phyloP scores from a whole-genome alignment of 192 early-diverging fungal species.

The Linnemannia elongata region DNA sequence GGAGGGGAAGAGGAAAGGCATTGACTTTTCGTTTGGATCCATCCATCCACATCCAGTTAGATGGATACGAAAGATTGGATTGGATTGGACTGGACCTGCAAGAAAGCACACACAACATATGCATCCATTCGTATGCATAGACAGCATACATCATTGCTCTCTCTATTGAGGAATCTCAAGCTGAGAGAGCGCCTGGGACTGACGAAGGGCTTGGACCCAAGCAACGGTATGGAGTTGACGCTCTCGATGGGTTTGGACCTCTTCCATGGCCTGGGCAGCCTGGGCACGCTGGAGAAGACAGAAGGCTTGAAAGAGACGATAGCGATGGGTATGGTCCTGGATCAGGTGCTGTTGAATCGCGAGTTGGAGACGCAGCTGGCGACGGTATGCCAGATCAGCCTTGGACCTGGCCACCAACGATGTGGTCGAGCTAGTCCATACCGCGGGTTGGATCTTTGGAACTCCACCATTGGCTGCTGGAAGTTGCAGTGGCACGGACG shows the following conservation, averaged over 20 bases:
- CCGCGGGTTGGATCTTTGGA: conserved; percentile 9
- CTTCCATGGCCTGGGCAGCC: conserved; percentile 45
- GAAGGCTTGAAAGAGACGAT: conserved; percentile 47
- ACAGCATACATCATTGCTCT: not conserved
- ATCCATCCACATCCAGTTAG: too few relatives aligned
- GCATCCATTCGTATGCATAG: not conserved
- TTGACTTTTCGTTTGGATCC: not conserved
- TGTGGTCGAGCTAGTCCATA: conserved; percentile 46
- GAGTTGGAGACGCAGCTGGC: conserved; percentile 38
- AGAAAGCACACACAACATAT: not conserved
- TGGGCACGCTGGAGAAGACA: conserved; percentile 46
- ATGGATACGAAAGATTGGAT: too few relatives aligned
- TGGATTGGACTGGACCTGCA: not conserved
- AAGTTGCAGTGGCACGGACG: not conserved
- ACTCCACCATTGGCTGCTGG: not conserved
- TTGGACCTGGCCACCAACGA: conserved; percentile 23
- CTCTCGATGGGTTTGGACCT: conserved; percentile 14
- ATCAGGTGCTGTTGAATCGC: conserved; percentile 48
- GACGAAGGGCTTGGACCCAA: conserved; percentile 38
- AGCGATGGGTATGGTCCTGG: conserved; percentile 43
- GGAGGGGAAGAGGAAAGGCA: not conserved
- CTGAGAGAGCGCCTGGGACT: conserved; percentile 20
- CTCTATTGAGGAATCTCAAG: conserved; percentile 39
- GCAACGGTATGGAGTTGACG: conserved; percentile 42
- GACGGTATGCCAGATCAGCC: conserved; percentile 36